phyloP scores from a whole-genome alignment of 768 basidiomycete species.

The Lepiota brunneoincarnata region DNA sequence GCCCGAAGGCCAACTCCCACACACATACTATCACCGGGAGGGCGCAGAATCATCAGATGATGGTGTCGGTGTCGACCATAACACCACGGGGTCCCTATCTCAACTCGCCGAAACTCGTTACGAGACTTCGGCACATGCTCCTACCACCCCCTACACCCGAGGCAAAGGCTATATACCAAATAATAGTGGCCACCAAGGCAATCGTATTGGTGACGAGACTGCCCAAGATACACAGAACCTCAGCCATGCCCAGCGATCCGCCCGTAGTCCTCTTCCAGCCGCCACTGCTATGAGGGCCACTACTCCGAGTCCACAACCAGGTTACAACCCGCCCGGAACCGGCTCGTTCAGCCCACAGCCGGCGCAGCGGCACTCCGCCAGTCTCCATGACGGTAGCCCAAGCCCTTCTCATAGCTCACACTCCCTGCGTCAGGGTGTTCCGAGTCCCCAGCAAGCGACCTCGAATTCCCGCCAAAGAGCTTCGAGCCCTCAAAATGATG shows the following conservation, averaged over 20 bases:
- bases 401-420: not conserved
- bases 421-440: not conserved
- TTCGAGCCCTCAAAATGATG: not conserved
- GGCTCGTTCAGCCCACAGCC: not conserved
- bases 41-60: not conserved
- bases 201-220: not conserved
- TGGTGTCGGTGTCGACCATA: constrained; percentile 9
- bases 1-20: constrained; percentile 8
- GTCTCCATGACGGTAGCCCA: not conserved
- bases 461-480: too few relatives aligned
- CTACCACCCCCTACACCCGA: not conserved
- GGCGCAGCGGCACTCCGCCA: not conserved
- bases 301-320: not conserved
- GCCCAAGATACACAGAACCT: not conserved
- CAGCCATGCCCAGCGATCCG: not conserved
- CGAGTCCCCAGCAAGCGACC: not conserved
- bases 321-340: not conserved
- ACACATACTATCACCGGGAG: not conserved
- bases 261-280: too few relatives aligned
- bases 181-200: not conserved
- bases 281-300: too few relatives aligned
- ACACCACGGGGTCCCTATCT: not conserved
- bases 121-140: not conserved
- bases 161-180: not conserved
- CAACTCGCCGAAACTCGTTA: not conserved